Percentiles rank a stretch among this genome's conserved stretches.
phyloP scores from a whole-genome alignment of 2,329 filamentous ascomycete genomes.

The Aspergillus felis region DNA sequence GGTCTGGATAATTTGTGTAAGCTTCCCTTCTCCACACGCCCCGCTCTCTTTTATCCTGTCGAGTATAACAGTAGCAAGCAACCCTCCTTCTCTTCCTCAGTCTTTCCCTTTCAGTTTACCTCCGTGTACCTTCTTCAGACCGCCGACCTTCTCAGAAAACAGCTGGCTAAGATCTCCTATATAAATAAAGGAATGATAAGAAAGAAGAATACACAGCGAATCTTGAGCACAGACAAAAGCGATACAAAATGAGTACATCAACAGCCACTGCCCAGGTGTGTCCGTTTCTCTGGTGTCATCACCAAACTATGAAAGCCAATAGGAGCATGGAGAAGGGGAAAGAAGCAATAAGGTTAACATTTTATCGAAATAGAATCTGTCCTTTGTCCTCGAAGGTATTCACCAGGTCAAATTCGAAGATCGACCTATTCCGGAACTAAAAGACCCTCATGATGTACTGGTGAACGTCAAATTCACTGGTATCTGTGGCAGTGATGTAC shows the following conservation, averaged over 20 bases:
- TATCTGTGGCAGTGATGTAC: constrained; percentile 81
- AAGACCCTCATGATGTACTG: constrained; percentile 69
- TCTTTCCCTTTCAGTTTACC: background rate
- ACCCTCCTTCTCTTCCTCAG: background rate
- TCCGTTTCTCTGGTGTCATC: background rate
- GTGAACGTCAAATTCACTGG: constrained; percentile 80
- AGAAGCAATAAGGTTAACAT: background rate
- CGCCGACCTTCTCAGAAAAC: background rate
- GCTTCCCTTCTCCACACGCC: background rate
- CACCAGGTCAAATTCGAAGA: constrained; percentile 71
- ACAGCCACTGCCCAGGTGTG: background rate
- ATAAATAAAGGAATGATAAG: background rate
- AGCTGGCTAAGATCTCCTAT: background rate
- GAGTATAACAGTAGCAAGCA: background rate
- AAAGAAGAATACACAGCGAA: background rate
- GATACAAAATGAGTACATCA: background rate
- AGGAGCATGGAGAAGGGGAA: background rate
- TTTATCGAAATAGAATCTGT: constrained; percentile 61
- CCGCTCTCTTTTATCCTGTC: background rate
- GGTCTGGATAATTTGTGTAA: background rate
- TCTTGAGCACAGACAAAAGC: background rate
- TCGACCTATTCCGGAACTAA: constrained; percentile 66
- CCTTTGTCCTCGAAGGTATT: constrained; percentile 76
- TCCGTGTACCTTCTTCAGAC: background rate
- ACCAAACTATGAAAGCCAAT: background rate